Base-by-base conservation (phyloP, 495 filamentous ascomycete species). In the Xylaria sp. region DNA sequence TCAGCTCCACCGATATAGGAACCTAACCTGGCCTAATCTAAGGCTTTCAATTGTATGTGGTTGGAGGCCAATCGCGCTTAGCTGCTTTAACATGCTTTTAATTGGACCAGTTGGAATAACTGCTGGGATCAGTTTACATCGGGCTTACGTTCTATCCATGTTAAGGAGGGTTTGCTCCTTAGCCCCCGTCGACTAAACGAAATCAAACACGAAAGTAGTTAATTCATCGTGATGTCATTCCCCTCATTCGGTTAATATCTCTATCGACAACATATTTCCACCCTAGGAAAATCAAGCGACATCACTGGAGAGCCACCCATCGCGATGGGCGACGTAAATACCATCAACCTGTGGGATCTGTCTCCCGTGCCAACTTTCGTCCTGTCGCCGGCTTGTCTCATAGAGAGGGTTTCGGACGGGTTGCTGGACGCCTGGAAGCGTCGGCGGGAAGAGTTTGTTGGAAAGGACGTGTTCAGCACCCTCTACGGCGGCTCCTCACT, bases 351-450 rank as follows among this genome's bases (percentile, higher is more conserved):
- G 61, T 84, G 83, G 74, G 85, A 86, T 67, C 74, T 78, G 50
- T 86, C 83, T 0, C 87, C 88, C 1, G 80, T 84, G 2, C 84
- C 87, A 2, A 82, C 83, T 15, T 75, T 89, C 35, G 70, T 89
- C 48, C 78, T 90, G 5, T 81, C 88, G 65, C 79, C 84, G 21
- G 74, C 81, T 0, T 80, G 85, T 57, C 76, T 73, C 53, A 80
- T 89, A 53, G 71, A 84, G 35, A 79, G 85, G 31, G 84, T 85
- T 3, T 90, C 88, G 5, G 74, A 83, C 12, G 85, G 85, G 66
- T 85, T 88, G 68, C 71, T 85, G 7, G 63, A 73, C 5, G 71
- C 81, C 35, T 85, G 83, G 69, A 65, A 78, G 2, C 72, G 80
- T 21, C 55, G 74, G 15, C 77, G 82, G 24, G 80, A 82, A 7